phyloP scores from a whole-genome alignment of 1,284 basidiomycete species.

The Trametes sp. region DNA sequence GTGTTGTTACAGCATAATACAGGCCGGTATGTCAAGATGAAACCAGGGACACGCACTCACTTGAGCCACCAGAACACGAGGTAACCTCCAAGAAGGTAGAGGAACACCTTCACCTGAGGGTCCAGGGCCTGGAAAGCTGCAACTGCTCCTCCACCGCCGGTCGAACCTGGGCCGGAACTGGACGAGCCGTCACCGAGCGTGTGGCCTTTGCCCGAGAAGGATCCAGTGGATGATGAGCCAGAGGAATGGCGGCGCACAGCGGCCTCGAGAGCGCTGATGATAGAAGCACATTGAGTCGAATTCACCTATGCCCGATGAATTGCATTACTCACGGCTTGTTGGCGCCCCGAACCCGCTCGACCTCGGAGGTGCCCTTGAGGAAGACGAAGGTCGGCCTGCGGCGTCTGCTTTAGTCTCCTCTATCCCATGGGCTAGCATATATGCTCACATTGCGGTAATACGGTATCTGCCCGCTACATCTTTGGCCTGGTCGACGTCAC shows the following conservation, averaged over 20 bases:
- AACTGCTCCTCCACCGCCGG: slow-evolving; percentile 46
- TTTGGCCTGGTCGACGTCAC: slow-evolving; percentile 74
- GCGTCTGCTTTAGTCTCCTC: not conserved
- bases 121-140: slow-evolving; percentile 57
- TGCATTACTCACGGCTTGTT: slow-evolving; percentile 59
- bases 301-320: not conserved
- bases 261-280: slow-evolving; percentile 61
- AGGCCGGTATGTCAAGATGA: slow-evolving; percentile 7
- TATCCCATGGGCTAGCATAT: not conserved
- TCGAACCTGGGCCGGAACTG: slow-evolving; percentile 31
- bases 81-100: slow-evolving; percentile 68
- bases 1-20: slow-evolving; percentile 8
- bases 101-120: slow-evolving; percentile 69
- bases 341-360: slow-evolving; percentile 75
- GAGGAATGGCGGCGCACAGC: slow-evolving; percentile 60
- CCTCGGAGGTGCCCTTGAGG: slow-evolving; percentile 68
- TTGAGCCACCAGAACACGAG: slow-evolving; percentile 66
- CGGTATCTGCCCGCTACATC: slow-evolving; percentile 70
- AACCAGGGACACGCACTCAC: slow-evolving; percentile 25
- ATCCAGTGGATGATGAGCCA: slow-evolving; percentile 41
- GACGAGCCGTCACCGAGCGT: slow-evolving; percentile 62
- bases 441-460: slow-evolving; percentile 70
- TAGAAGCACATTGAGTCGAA: not conserved
- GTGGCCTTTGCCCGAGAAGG: slow-evolving; percentile 76
- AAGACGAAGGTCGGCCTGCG: slow-evolving; percentile 83